These are phyloP conservation scores for Psidium friedrichsthalianum DNA, from an alignment of 345 rosid species.

Conservation along the genomic window DNA sequence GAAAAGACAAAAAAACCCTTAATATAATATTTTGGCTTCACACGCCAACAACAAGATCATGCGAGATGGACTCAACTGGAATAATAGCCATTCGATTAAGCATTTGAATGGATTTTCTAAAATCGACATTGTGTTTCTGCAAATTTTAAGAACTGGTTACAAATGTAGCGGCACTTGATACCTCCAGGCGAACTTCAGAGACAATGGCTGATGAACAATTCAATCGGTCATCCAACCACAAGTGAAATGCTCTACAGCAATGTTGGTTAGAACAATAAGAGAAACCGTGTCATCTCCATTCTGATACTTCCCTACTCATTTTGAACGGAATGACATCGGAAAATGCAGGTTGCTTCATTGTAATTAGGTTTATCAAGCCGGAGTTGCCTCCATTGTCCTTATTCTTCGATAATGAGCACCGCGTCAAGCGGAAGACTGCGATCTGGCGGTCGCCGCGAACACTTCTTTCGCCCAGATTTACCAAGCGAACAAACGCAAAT, in stretches of 20 bases:
- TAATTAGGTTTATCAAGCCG: background rate
- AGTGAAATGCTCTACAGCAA: background rate
- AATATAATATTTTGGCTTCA: too few relatives aligned
- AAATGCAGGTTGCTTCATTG: background rate
- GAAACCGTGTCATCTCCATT: background rate
- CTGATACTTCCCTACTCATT: background rate
- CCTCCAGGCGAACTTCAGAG: background rate
- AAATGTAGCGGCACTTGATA: background rate
- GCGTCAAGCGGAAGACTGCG: slow-evolving; percentile 4
- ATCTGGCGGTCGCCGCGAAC: slow-evolving; percentile 46
- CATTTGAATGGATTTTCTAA: background rate
- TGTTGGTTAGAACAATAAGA: background rate
- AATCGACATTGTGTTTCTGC: background rate
- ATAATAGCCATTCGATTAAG: too few relatives aligned
- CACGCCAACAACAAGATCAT: too few relatives aligned
- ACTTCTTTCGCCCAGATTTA: slow-evolving; percentile 49
- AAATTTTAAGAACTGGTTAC: background rate
- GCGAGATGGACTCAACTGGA: too few relatives aligned
- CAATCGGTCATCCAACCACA: background rate
- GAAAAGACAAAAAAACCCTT: too few relatives aligned
- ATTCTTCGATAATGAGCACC: background rate
- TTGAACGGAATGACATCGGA: background rate
- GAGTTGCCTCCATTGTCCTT: background rate
- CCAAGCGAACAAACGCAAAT: slow-evolving; percentile 61
- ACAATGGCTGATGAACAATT: background rate